Conservation (phyloP, 352 stramenopile species). For the Pythium guiyangense region DNA sequence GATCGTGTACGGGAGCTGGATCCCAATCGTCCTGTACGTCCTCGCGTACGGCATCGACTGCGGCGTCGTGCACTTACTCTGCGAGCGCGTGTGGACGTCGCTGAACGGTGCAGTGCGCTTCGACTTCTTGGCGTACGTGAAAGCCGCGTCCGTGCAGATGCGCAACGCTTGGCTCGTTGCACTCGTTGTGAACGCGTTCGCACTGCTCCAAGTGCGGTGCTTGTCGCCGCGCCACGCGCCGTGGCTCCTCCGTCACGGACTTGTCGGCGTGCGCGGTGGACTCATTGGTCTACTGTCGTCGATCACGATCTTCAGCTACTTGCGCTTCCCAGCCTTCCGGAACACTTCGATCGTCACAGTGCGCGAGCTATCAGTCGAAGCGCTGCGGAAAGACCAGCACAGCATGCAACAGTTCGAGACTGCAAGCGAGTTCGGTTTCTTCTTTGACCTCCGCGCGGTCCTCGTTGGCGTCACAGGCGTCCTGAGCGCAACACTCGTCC, state of each 20-base stretch:
- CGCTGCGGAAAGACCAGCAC: conserved; percentile 1
- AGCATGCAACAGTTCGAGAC: neutral
- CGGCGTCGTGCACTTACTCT: conserved; percentile 16
- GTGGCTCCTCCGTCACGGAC: neutral
- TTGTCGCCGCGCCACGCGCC: neutral
- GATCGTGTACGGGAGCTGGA: conserved; percentile 33
- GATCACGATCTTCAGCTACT: conserved; percentile 12
- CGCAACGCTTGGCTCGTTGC: conserved; percentile 26
- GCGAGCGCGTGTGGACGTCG: conserved; percentile 18
- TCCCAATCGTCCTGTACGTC: conserved; percentile 24
- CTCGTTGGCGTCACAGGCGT: neutral
- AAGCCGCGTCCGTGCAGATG: conserved; percentile 26
- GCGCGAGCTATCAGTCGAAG: neutral
- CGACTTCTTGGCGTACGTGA: conserved; percentile 13
- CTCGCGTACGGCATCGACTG: conserved; percentile 26
- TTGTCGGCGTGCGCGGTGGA: conserved; percentile 8
- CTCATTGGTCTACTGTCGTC: conserved; percentile 8
- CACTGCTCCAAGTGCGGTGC: neutral
- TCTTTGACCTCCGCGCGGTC: conserved; percentile 7
- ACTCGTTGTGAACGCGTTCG: neutral
- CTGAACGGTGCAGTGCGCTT: conserved; percentile 17
- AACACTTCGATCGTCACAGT: neutral
- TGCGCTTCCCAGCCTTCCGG: conserved; percentile 1
- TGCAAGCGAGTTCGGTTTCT: conserved; percentile 9
- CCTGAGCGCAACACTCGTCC: neutral